These are phyloP conservation scores for Wickerhamiella occidentalis DNA, from an alignment of 805 yeast genomes.

Conservation along the genomic window DNA sequence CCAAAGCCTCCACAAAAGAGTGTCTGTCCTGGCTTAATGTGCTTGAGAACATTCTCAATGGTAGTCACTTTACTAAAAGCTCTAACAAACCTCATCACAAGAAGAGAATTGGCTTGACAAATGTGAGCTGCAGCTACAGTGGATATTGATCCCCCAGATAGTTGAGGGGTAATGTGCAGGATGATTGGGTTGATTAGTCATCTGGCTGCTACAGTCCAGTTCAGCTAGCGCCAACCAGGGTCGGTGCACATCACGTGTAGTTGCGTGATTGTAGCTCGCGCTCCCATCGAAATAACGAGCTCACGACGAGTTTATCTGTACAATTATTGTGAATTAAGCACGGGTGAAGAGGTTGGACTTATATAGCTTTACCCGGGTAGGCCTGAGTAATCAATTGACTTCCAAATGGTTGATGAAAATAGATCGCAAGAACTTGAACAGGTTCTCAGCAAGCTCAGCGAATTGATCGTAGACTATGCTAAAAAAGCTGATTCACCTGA, in stretches of 20 bases:
- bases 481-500: constrained; percentile 36
- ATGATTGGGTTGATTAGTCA: too few species aligned
- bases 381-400: not conserved
- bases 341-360: not conserved
- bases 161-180: too few species aligned
- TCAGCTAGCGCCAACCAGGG: too few species aligned
- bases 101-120: too few species aligned
- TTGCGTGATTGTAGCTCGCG: not conserved
- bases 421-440: constrained; percentile 46
- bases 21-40: constrained; percentile 24
- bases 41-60: constrained; percentile 17
- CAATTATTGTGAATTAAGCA: not conserved
- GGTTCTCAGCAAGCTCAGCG: constrained; percentile 40
- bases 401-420: constrained; percentile 30
- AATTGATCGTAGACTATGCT: constrained; percentile 43
- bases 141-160: too few species aligned
- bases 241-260: not conserved
- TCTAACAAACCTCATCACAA: not conserved
- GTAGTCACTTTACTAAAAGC: constrained; percentile 17
- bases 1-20: constrained; percentile 42
- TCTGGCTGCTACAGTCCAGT: too few species aligned
- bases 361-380: not conserved
- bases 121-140: too few species aligned
- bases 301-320: not conserved
- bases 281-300: not conserved